Evolutionary conservation across 2,329 filamentous ascomycete genomes (phyloP), one percentile per base, ranked within the genome.

Genomic region (Hymenoscyphus infarciens): DNA sequence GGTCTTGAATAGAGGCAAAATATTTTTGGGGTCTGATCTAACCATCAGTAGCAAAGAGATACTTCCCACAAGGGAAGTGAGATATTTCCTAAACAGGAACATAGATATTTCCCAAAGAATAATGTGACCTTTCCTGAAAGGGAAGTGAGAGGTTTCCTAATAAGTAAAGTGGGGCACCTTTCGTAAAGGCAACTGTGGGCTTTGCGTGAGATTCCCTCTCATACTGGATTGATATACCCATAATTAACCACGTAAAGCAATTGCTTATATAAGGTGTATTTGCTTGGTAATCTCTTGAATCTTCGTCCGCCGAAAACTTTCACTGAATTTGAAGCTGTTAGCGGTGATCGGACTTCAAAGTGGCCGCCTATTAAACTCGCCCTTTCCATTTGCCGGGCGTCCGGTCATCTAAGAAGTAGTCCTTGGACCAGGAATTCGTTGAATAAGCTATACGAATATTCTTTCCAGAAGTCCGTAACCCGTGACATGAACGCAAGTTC

Each of bases 381-480:
- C 27, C 11, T 52, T 31, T 31, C 35, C 16, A 38, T 33, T 38
- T 53, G 16, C 33, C 6, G 3, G 8, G n/a, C 5, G 11, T 45
- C n/a, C n/a, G 5, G 13, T 19, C 6, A 45, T 45, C 16, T 5
- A 45, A 45, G 7, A 45, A n/a, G n/a, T 45, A 45, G 2, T 19
- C 7, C 39, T 8, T 8, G 15, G 39, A 6, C 1, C 5, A 42
- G 6, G n/a, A 6, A 45, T 45, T 45, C 6, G n/a, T 45, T 19
- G 33, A 35, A 45, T 15, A 39, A 42, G 39, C 38, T 59, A 59
- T 56, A 25, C 25, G 19, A 55, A 54, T 19, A 63, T 63, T 75
- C 74, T 57, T 73, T 68, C 74, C 74, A 77, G 55, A 79, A 73
- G 2, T 52, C 64, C 54, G 71, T 72, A 0, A 74, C 71, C 1